These are phyloP conservation scores for Paecilomyces variotii DNA, from an alignment of 2,329 filamentous ascomycete genomes.

Conservation along the genomic window DNA sequence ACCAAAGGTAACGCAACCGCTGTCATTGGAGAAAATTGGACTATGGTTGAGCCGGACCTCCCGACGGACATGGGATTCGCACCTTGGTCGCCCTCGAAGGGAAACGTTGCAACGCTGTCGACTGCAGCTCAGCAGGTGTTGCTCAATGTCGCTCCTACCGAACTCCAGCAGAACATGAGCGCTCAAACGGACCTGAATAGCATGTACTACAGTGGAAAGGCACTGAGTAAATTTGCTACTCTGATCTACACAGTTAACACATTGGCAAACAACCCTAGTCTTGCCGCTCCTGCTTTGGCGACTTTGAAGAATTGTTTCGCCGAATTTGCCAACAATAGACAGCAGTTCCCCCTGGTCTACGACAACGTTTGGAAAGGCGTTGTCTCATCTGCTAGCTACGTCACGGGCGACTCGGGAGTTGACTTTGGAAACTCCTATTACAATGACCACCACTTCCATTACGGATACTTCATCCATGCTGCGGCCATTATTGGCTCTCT, in stretches of 20 bases:
- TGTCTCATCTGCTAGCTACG: conserved; percentile 67
- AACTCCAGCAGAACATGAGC: conserved; percentile 69
- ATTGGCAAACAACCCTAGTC: conserved; percentile 49
- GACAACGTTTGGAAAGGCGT: conserved; percentile 66
- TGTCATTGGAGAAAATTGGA: conserved; percentile 66
- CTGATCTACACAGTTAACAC: conserved; percentile 59
- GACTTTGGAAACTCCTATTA: conserved; percentile 90
- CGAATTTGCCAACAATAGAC: conserved; percentile 58
- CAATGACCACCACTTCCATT: conserved; percentile 57
- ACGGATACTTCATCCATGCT: conserved; percentile 80
- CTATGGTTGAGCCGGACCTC: conserved; percentile 65
- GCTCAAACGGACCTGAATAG: conserved; percentile 67
- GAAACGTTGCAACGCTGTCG: conserved; percentile 32
- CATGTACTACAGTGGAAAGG: conserved; percentile 91
- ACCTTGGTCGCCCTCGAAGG: conserved; percentile 58
- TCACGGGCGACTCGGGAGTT: conserved; percentile 56
- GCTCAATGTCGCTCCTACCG: conserved; percentile 55
- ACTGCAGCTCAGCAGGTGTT: conserved; percentile 52
- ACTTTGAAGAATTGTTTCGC: conserved; percentile 60
- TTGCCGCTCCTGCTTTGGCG: conserved; percentile 51
- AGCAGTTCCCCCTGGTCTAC: conserved; percentile 53
- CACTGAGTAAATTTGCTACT: conserved; percentile 66
- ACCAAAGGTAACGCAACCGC: conserved; percentile 77
- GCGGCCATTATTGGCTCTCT: conserved; percentile 76
- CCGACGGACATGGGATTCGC: conserved; percentile 67